A percentile compares a stretch with the other conserved stretches of the same genome.
Evolutionary conservation across 148 eudicot species (phyloP).

Genomic region (Mesembryanthemum crystallinum): DNA sequence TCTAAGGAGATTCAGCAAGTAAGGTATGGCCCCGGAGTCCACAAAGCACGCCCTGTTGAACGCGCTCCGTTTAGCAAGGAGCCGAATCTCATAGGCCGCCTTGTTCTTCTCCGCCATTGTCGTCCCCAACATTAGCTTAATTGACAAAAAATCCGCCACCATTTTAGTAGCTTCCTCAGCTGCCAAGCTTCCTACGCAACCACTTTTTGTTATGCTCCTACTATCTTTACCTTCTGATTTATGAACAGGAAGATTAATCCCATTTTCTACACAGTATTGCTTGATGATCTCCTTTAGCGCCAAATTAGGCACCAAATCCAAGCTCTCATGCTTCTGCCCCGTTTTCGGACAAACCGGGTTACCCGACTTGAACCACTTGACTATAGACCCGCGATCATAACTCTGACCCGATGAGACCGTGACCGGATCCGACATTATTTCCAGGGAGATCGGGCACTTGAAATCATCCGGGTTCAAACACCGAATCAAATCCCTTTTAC

Average conservation of each 20-base stretch:
- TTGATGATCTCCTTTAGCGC: constrained; percentile 50
- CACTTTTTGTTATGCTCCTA: background rate
- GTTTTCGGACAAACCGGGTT: constrained; percentile 75
- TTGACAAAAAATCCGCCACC: constrained; percentile 48
- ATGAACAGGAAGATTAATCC: constrained; percentile 28
- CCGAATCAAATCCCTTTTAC: background rate
- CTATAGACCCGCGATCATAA: constrained; percentile 66
- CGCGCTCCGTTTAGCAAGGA: constrained; percentile 60
- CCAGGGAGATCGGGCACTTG: constrained; percentile 81
- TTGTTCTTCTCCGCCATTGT: constrained; percentile 43
- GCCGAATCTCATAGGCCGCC: constrained; percentile 64
- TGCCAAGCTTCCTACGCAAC: constrained; percentile 30
- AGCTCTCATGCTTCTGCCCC: constrained; percentile 46
- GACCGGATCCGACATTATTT: constrained; percentile 84
- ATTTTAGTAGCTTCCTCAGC: constrained; percentile 50
- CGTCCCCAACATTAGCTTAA: constrained; percentile 45
- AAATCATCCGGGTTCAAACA: constrained; percentile 62
- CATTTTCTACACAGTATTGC: constrained; percentile 45
- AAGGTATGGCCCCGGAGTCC: constrained; percentile 59
- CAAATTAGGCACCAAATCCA: constrained; percentile 60
- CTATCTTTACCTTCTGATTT: constrained; percentile 20
- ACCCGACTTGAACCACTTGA: constrained; percentile 69
- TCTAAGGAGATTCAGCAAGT: constrained; percentile 47
- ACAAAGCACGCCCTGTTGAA: constrained; percentile 72
- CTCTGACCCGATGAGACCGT: constrained; percentile 76